These are phyloP conservation scores for Chenopodium album DNA, from an alignment of 148 eudicot genomes.

Conservation along the genomic window DNA sequence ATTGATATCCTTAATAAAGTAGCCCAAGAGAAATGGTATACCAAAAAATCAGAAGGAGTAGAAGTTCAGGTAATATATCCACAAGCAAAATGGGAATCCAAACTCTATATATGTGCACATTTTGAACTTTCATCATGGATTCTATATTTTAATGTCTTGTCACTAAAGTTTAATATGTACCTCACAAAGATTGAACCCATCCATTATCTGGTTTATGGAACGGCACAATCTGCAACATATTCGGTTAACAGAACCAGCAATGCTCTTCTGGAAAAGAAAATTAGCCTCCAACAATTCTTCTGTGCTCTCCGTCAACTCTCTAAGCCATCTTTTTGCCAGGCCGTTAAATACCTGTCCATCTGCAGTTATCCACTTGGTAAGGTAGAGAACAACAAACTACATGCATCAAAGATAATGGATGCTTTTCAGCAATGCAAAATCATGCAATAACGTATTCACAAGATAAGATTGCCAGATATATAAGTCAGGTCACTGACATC, in stretches of 20 bases:
- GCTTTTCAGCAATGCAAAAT: background rate
- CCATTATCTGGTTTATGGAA: constrained; percentile 45
- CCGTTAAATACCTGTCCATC: constrained; percentile 48
- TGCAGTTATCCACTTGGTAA: constrained; percentile 31
- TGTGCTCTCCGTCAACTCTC: constrained; percentile 54
- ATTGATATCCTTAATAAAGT: too few species aligned
- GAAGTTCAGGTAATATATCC: background rate
- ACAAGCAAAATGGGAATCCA: background rate
- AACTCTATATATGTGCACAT: background rate
- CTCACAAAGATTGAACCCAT: constrained; percentile 52
- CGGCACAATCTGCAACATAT: constrained; percentile 58
- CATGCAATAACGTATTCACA: constrained; percentile 1
- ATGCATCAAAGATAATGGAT: background rate
- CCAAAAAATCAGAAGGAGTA: background rate
- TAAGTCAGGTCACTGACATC: background rate
- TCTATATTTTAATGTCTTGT: background rate
- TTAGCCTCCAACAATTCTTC: constrained; percentile 51
- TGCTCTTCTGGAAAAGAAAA: constrained; percentile 51
- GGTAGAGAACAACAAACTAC: constrained; percentile 1
- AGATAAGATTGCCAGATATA: constrained; percentile 1
- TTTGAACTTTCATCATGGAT: background rate
- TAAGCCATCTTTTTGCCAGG: constrained; percentile 67
- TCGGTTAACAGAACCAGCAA: constrained; percentile 43
- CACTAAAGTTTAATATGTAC: constrained; percentile 29
- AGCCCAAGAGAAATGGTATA: too few species aligned